Base-by-base conservation (phyloP, 108 stramenopile species). In the Cylindrotheca closterium region DNA sequence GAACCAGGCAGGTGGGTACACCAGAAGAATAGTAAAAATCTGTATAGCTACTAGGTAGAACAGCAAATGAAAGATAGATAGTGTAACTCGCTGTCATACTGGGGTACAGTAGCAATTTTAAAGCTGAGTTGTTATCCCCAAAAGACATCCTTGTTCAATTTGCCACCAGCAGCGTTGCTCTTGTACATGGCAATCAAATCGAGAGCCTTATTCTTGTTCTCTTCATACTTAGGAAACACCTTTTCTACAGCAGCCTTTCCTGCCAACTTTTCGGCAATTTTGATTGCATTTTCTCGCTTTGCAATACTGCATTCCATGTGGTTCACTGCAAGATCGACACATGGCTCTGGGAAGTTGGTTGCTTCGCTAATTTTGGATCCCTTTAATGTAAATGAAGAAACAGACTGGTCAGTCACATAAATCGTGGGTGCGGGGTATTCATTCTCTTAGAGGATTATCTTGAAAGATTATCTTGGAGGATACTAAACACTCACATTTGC, bases 171-270 rank as follows among this genome's bases (percentile, higher is more conserved):
- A n/a, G 54, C 72, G 49, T 59, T 60, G 7, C 62, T 21, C 60
- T 67, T 74, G 73, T 74, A 74, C 28, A 74, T 30, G 48, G 26
- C 54, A 55, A 74, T 63, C 73, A 74, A 25, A 21, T 74, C 73
- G 7, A 55, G 48, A 28, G 73, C 66, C 60, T 74, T 74, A 47
- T 74, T 62, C 60, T 59, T 74, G 73, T 65, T 67, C 21, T 74
- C 73, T 42, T 74, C 73, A 53, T 67, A 74, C 21, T 74, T 65
- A 30, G 73, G 73, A 45, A 74, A 46, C 18, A 67, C 60, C 31
- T 48, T 67, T 26, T 74, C 66, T 27, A 49, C 49, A 27, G 46
- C 55, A 15, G 59, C 66, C 65, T 67, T 74, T 50, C 73, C 73
- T 24, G 66, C 65, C 25, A 74, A 32, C 42, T 67, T 32, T 22